phyloP scores from a whole-genome alignment of 2,329 filamentous ascomycete genomes.

The Kalaharituber pfeilii region DNA sequence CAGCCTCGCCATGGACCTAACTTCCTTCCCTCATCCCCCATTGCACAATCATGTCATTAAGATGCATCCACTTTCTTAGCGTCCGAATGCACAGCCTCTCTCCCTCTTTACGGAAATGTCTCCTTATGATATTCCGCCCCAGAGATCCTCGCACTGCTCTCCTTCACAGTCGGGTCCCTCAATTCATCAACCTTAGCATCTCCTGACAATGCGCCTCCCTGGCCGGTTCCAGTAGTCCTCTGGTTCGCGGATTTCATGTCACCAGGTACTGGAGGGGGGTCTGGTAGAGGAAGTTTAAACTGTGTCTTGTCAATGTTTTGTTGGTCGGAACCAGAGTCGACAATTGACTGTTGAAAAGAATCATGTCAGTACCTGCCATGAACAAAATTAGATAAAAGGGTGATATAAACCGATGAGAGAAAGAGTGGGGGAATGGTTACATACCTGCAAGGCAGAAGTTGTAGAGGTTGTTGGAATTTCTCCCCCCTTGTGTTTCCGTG shows the following conservation, averaged over 20 bases:
- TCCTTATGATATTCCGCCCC: slow-evolving; percentile 7
- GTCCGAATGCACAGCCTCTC: too few relatives aligned
- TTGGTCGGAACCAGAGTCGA: slow-evolving; percentile 32
- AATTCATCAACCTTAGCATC: background rate
- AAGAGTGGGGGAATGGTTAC: background rate
- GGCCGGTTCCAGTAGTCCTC: slow-evolving; percentile 51
- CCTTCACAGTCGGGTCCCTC: slow-evolving; percentile 5
- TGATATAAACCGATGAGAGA: background rate
- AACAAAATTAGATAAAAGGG: background rate
- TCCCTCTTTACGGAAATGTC: too few relatives aligned
- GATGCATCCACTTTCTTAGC: too few relatives aligned
- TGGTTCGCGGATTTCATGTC: slow-evolving; percentile 62
- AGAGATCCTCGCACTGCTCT: slow-evolving; percentile 3
- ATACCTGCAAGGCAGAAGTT: slow-evolving; percentile 33
- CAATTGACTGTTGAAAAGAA: slow-evolving; percentile 5
- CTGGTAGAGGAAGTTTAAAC: slow-evolving; percentile 61
- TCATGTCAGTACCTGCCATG: background rate
- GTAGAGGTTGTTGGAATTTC: slow-evolving; percentile 31
- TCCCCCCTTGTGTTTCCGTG: slow-evolving; percentile 27
- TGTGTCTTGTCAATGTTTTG: slow-evolving; percentile 44
- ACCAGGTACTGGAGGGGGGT: slow-evolving; percentile 56
- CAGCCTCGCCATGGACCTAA: too few relatives aligned
- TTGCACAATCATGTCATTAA: too few relatives aligned
- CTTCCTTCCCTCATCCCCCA: too few relatives aligned
- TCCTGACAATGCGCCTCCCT: slow-evolving; percentile 29